These are phyloP conservation scores for Entomortierella chlamydospora DNA, from an alignment of 192 early-diverging fungal species.

Conservation along the genomic window DNA sequence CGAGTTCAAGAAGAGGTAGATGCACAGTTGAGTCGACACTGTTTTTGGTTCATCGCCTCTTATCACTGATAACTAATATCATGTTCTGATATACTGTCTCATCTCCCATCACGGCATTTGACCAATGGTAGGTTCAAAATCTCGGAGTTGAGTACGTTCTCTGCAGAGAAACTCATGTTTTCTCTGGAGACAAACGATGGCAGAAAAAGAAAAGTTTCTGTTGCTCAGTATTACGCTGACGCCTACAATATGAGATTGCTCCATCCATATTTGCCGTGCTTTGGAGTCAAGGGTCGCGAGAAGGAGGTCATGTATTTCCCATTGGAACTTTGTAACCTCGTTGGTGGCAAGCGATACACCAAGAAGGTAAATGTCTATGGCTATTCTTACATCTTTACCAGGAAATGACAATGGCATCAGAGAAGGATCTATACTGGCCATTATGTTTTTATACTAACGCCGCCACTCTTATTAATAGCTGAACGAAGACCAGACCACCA, in stretches of 20 bases:
- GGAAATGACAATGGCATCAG: too few species aligned
- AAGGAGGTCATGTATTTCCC: conserved; percentile 69
- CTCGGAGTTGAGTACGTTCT: conserved; percentile 66
- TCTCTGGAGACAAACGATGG: conserved; percentile 63
- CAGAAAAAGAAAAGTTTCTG: conserved; percentile 49
- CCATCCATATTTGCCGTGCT: conserved; percentile 84
- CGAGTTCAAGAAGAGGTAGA: conserved; percentile 50
- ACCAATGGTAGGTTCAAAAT: conserved; percentile 67
- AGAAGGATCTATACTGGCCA: too few species aligned
- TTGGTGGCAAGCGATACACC: conserved; percentile 82
- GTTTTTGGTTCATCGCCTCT: background rate
- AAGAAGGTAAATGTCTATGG: conserved; percentile 63
- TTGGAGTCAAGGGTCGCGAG: conserved; percentile 69
- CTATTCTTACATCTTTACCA: background rate
- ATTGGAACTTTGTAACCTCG: conserved; percentile 88
- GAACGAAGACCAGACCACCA: conserved; percentile 85
- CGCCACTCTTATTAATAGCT: conserved; percentile 61
- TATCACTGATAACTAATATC: background rate
- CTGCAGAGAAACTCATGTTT: conserved; percentile 77
- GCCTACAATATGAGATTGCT: conserved; percentile 77
- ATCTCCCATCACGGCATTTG: too few species aligned
- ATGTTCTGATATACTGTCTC: too few species aligned
- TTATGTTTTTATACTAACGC: background rate
- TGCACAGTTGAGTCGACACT: background rate
- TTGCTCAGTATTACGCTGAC: conserved; percentile 79